A percentile compares a stretch with the other conserved stretches of the same genome.
Conservation (phyloP, 192 early-diverging fungal genomes). For the Coemansia sp. region DNA sequence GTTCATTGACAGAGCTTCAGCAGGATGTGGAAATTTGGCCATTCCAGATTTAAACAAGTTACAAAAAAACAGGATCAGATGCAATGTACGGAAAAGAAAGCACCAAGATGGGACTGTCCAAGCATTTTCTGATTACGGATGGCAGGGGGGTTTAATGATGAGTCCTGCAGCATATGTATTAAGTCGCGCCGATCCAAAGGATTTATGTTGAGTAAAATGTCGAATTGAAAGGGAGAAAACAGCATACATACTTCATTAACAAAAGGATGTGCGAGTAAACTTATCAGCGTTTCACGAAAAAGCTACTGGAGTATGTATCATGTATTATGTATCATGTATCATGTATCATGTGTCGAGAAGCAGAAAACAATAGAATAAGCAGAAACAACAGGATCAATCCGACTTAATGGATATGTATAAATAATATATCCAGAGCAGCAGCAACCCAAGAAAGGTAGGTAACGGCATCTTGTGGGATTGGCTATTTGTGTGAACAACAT, state of each 20-base stretch:
- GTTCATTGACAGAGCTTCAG: too few relatives aligned
- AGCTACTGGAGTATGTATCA: not conserved
- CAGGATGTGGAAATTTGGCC: too few relatives aligned
- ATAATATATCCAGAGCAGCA: too few relatives aligned
- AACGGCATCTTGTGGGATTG: not conserved
- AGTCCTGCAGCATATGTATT: constrained; percentile 1
- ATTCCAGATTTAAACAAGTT: not conserved
- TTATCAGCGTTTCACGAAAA: not conserved
- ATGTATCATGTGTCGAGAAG: not conserved
- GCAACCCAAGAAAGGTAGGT: too few relatives aligned
- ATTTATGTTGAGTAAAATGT: not conserved
- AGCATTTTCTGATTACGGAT: not conserved
- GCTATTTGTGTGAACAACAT: not conserved
- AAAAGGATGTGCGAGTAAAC: not conserved
- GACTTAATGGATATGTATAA: not conserved
- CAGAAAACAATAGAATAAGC: not conserved
- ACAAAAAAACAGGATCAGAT: not conserved
- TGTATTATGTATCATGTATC: not conserved
- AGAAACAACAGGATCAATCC: not conserved
- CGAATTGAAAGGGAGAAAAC: not conserved
- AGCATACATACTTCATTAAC: not conserved
- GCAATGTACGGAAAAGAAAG: not conserved
- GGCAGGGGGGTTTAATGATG: not conserved
- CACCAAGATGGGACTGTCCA: not conserved
- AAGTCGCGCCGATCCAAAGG: not conserved